phyloP scores from a whole-genome alignment of 1,284 basidiomycete species.

The Malassezia globosa region DNA sequence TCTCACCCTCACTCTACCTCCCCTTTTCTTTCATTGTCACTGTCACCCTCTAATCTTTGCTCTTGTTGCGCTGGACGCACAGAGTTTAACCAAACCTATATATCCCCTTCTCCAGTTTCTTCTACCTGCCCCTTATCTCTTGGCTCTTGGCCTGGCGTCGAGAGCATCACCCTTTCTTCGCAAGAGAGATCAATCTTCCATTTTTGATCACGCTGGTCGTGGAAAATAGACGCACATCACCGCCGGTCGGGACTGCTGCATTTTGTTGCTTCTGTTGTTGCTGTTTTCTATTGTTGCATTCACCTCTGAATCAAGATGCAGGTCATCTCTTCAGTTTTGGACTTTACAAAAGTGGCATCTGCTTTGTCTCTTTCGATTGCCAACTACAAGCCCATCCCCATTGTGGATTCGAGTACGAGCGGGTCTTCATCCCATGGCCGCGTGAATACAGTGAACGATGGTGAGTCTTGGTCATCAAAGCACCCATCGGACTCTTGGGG shows the following conservation, averaged over 20 bases:
- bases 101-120: too few species aligned
- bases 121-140: too few species aligned
- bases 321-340: constrained; percentile 1
- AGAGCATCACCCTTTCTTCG: neutral
- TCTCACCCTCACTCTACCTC: neutral
- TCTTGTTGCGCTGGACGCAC: constrained; percentile 7
- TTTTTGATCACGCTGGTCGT: constrained; percentile 1
- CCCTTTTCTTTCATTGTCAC: neutral
- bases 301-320: constrained; percentile 5
- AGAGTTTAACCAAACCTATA: too few species aligned
- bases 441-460: constrained; percentile 5
- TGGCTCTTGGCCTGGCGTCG: constrained; percentile 6
- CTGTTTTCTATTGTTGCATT: neutral
- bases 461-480: constrained; percentile 5
- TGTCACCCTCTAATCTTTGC: too few species aligned
- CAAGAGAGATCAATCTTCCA: neutral
- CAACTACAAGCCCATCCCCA: constrained; percentile 45
- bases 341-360: constrained; percentile 22
- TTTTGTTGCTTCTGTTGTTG: neutral
- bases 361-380: constrained; percentile 38
- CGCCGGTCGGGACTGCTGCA: constrained; percentile 9
- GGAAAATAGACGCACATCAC: neutral
- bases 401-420: constrained; percentile 17
- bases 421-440: constrained; percentile 4
- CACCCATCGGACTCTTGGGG: constrained; percentile 27